Conservation (phyloP, 2,329 filamentous ascomycete species). For the Pseudogymnoascus sp. region DNA sequence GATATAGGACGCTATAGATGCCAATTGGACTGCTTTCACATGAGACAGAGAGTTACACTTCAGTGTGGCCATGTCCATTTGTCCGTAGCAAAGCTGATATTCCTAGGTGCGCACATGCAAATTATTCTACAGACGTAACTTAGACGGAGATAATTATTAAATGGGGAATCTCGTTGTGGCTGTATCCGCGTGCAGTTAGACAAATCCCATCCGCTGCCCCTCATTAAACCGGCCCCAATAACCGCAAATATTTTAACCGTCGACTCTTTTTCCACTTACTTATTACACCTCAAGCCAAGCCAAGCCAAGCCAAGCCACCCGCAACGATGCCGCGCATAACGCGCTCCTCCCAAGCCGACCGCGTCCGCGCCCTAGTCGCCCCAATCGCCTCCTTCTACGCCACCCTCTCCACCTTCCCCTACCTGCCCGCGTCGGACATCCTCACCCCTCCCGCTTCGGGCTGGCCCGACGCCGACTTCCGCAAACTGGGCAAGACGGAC, state of each 20-base stretch:
- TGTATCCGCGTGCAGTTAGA: too few relatives aligned
- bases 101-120: too few relatives aligned
- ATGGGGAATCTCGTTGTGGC: too few relatives aligned
- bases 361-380: background rate
- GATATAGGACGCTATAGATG: too few relatives aligned
- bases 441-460: constrained; percentile 12
- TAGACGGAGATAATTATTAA: too few relatives aligned
- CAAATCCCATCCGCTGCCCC: background rate
- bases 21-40: too few relatives aligned
- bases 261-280: background rate
- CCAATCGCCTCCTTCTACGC: constrained; percentile 3
- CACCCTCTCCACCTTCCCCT: constrained; percentile 1
- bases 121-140: too few relatives aligned
- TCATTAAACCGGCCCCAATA: background rate
- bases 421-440: constrained; percentile 6
- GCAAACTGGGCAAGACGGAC: constrained; percentile 15
- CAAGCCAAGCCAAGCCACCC: background rate
- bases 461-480: constrained; percentile 11
- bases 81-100: too few relatives aligned
- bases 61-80: too few relatives aligned
- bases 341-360: background rate
- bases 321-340: background rate
- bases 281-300: background rate
- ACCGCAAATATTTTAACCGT: background rate
- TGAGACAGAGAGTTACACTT: too few relatives aligned